phyloP scores from a whole-genome alignment of 768 basidiomycete genomes.

The Rhodotorula diobovata region DNA sequence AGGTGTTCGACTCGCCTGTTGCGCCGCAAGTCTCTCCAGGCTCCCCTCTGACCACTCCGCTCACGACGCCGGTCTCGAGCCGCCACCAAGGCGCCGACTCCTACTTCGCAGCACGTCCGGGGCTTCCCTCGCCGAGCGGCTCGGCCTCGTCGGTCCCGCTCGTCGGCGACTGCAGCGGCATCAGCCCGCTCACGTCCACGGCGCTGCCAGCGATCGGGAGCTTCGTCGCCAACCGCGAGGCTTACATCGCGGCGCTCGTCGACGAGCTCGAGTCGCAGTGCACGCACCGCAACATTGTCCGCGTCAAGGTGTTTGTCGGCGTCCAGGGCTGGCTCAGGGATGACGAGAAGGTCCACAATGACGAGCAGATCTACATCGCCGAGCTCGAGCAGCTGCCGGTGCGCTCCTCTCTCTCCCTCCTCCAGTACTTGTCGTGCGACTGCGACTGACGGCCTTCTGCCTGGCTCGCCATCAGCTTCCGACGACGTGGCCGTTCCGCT shows the following conservation, averaged over 20 bases:
- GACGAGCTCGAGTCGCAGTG: conserved; percentile 27
- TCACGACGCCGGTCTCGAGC: background rate
- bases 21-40: no score
- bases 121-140: background rate
- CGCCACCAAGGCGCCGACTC: no score
- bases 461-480: background rate
- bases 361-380: background rate
- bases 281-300: conserved; percentile 2
- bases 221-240: background rate
- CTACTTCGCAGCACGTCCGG: background rate
- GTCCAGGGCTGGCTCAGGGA: conserved; percentile 10
- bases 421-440: background rate
- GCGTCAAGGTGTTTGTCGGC: conserved; percentile 20
- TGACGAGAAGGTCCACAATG: background rate
- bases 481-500: background rate
- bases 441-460: background rate
- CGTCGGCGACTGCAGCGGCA: background rate
- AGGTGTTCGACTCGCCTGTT: no score
- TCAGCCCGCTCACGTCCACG: no score
- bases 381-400: conserved; percentile 24
- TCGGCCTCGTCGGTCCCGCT: background rate
- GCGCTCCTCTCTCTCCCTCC: background rate
- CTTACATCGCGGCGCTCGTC: conserved; percentile 11
- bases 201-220: conserved; percentile 16
- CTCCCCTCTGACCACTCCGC: background rate